phyloP scores from a whole-genome alignment of 495 filamentous ascomycete genomes.

The Neurospora sp. region DNA sequence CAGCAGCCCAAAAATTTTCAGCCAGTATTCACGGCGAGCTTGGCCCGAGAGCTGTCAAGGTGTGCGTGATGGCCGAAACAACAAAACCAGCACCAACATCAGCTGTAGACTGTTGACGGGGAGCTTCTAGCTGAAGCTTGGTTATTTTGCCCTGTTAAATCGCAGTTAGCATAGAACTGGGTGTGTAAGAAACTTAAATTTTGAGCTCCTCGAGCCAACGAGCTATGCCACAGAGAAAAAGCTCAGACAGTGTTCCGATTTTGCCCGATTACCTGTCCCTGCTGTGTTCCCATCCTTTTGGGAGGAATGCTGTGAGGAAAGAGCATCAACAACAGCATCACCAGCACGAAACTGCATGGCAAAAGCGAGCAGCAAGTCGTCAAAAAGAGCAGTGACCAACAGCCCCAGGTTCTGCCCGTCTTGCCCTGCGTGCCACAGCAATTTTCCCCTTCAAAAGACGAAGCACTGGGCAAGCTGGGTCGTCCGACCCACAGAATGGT shows the following conservation, averaged over 20 bases:
- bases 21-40: not conserved
- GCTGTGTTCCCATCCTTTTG: not conserved
- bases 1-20: constrained; percentile 22
- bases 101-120: not conserved
- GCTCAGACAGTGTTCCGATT: not conserved
- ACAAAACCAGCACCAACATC: not conserved
- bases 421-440: constrained; percentile 14
- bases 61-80: not conserved
- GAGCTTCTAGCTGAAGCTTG: not conserved
- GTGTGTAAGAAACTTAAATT: not conserved
- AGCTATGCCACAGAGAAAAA: not conserved
- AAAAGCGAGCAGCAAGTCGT: not conserved
- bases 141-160: not conserved
- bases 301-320: not conserved
- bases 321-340: not conserved
- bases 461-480: constrained; percentile 6
- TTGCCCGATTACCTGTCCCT: not conserved
- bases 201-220: not conserved
- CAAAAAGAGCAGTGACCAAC: not conserved
- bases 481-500: constrained; percentile 20
- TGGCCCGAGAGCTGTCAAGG: not conserved
- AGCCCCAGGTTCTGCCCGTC: not conserved
- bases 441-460: constrained; percentile 7
- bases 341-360: not conserved
- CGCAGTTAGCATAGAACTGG: not conserved